A percentile compares a stretch with the other conserved stretches of the same genome.
phyloP scores from a whole-genome alignment of 805 yeast genomes.

The Priceomyces fermenticarens region DNA sequence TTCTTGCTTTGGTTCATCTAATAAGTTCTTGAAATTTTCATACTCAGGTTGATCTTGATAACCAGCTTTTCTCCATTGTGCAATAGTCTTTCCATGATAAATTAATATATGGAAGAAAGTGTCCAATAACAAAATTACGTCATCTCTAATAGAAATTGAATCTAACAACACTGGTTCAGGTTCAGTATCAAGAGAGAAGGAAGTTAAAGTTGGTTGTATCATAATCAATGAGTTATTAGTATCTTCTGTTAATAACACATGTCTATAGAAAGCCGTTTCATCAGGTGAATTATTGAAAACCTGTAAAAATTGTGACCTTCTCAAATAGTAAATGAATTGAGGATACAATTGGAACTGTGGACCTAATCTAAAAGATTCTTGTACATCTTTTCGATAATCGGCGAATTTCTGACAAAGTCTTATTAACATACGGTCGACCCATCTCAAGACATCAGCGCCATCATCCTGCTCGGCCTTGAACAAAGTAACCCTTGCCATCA shows the following conservation, averaged over 20 bases:
- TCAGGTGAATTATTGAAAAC: conserved; percentile 98
- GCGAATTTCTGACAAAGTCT: conserved; percentile 91
- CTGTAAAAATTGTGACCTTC: conserved; percentile 94
- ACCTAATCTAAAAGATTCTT: conserved; percentile 75
- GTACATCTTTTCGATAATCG: conserved; percentile 85
- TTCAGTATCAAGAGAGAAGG: conserved; percentile 63
- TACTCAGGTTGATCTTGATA: conserved; percentile 91
- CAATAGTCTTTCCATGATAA: conserved; percentile 92
- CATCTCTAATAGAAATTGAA: conserved; percentile 87
- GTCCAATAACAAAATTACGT: conserved; percentile 81
- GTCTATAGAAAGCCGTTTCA: conserved; percentile 96
- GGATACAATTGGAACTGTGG: conserved; percentile 87
- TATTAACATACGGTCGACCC: conserved; percentile 92
- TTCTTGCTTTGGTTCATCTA: conserved; percentile 87
- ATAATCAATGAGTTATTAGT: conserved; percentile 88
- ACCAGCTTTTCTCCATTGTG: conserved; percentile 94
- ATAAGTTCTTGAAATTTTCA: conserved; percentile 78
- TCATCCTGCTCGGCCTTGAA: conserved; percentile 77
- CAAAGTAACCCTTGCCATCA: conserved; percentile 88
- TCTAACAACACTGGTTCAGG: conserved; percentile 92
- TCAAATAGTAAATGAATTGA: conserved; percentile 90
- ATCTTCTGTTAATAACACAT: conserved; percentile 86
- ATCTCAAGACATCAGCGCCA: conserved; percentile 87
- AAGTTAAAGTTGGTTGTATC: conserved; percentile 95
- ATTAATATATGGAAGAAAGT: conserved; percentile 96